phyloP scores from a whole-genome alignment of 345 rosid genomes.

The Gossypium longicalyx region DNA sequence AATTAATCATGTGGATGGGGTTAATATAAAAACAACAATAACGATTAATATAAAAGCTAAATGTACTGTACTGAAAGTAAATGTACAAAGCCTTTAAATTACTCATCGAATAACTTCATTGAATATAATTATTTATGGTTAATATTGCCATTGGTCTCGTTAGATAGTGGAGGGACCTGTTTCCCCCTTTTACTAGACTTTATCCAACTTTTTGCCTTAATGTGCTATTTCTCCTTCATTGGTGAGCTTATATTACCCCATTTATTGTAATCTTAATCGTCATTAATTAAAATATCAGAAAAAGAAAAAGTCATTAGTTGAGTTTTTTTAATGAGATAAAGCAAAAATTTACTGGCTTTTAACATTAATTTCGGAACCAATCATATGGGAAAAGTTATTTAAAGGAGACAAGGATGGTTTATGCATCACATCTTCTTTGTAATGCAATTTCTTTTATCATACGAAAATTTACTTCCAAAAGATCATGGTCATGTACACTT shows the following conservation, averaged over 20 bases:
- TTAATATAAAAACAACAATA: too few relatives aligned
- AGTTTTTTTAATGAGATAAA: not conserved
- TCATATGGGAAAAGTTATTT: not conserved
- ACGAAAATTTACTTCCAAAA: too few relatives aligned
- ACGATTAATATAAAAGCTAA: too few relatives aligned
- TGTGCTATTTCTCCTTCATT: not conserved
- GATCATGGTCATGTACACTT: too few relatives aligned
- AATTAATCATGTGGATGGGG: too few relatives aligned
- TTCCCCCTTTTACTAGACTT: not conserved
- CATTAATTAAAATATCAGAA: not conserved
- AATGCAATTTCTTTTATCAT: not conserved
- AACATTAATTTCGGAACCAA: not conserved
- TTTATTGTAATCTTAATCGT: not conserved
- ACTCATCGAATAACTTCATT: too few relatives aligned
- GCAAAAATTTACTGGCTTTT: not conserved
- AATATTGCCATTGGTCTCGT: too few relatives aligned
- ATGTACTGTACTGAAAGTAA: too few relatives aligned
- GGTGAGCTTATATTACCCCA: not conserved
- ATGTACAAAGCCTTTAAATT: too few relatives aligned
- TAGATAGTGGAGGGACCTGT: too few relatives aligned
- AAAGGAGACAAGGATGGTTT: not conserved
- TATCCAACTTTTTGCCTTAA: slow-evolving; percentile 10
- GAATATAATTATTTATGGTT: too few relatives aligned
- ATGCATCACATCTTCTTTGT: not conserved
- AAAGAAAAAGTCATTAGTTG: not conserved